Conservation (phyloP, 139 green algal genomes). For the Desmodesmus armatus region DNA sequence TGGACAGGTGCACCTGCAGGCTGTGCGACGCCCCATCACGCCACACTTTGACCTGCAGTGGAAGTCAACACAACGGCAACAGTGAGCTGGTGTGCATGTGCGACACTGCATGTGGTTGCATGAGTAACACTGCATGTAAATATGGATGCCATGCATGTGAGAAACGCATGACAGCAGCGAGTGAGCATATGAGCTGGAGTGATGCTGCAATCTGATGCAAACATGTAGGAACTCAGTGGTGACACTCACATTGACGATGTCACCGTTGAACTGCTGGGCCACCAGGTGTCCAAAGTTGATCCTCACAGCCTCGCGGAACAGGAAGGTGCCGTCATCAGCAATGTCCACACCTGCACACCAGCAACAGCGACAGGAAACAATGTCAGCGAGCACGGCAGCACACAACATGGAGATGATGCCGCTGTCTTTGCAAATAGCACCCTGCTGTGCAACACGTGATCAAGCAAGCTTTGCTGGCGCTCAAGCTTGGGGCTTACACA, state of each 20-base stretch:
- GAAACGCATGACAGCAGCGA: no score
- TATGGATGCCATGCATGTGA: neutral
- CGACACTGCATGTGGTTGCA: no score
- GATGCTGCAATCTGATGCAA: neutral
- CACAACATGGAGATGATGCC: no score
- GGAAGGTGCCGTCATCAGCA: constrained; percentile 60
- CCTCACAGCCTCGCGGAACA: constrained; percentile 52
- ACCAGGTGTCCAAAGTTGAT: constrained; percentile 66
- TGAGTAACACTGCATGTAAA: neutral
- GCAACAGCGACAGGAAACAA: no score
- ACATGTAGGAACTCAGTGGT: constrained; percentile 41
- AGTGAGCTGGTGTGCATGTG: neutral
- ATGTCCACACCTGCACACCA: no score
- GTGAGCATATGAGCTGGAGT: no score
- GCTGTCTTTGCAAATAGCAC: no score
- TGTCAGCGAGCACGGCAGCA: no score
- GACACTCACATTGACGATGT: constrained; percentile 40
- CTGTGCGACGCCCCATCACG: constrained; percentile 59
- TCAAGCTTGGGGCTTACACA: no score
- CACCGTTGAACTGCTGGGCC: constrained; percentile 57
- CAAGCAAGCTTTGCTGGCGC: no score
- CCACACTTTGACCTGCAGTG: constrained; percentile 64
- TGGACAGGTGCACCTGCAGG: constrained; percentile 57
- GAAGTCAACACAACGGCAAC: neutral
- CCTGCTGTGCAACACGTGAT: no score